Conservation (phyloP, 2,329 filamentous ascomycete genomes). For the Epichloe glyceriae region DNA sequence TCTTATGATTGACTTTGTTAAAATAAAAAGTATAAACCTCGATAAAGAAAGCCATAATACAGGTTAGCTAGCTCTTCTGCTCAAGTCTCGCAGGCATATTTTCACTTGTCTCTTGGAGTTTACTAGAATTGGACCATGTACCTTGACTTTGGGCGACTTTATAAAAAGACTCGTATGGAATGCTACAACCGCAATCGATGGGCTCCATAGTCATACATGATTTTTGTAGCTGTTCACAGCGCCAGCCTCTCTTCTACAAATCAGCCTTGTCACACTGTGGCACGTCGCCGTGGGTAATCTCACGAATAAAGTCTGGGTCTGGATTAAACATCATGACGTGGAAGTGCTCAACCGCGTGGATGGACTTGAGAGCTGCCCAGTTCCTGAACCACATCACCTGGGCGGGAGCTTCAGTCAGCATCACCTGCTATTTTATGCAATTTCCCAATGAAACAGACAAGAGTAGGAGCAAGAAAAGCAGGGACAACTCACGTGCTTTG, state of each 20-base stretch:
- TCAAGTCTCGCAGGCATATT: no score
- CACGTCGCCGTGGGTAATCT: constrained; percentile 63
- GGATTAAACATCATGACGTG: constrained; percentile 83
- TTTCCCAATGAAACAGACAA: not conserved
- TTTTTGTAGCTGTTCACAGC: no score
- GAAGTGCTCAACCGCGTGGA: constrained; percentile 83
- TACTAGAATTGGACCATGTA: no score
- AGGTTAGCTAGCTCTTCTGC: no score
- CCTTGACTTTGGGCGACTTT: no score
- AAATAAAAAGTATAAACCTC: no score
- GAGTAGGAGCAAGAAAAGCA: not conserved
- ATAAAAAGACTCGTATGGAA: no score
- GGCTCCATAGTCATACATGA: no score
- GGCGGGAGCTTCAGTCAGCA: not conserved
- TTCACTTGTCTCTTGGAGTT: no score
- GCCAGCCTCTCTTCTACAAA: constrained; percentile 2
- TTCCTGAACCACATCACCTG: constrained; percentile 49
- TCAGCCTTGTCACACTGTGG: constrained; percentile 41
- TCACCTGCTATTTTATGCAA: not conserved
- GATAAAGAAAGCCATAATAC: no score
- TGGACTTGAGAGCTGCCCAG: constrained; percentile 72
- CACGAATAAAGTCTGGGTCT: constrained; percentile 52
- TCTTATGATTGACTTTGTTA: no score
- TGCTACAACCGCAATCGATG: no score
- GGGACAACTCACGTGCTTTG: constrained; percentile 35